Conservation (phyloP, 495 filamentous ascomycete species). For the Pseudoneurospora amorphoporcata region DNA sequence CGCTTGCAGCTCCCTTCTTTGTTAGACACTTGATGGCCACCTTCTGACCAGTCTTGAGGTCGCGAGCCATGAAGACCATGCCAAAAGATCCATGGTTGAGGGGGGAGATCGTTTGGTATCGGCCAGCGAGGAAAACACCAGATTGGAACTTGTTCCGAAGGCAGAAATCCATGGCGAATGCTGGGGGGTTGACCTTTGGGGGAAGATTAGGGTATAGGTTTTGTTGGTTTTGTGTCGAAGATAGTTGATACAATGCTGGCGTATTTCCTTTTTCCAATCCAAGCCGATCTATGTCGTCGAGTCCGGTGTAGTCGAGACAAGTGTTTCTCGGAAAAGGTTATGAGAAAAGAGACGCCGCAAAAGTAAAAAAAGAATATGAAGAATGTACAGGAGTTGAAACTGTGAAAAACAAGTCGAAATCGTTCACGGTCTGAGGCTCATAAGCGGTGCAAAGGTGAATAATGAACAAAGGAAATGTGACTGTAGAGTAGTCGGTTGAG, state of each 20-base stretch:
- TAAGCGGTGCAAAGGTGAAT: conserved; percentile 46
- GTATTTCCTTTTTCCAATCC: conserved; percentile 20
- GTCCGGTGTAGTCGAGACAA: conserved; percentile 19
- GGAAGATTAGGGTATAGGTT: conserved; percentile 19
- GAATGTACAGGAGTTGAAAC: conserved; percentile 36
- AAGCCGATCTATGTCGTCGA: conserved; percentile 32
- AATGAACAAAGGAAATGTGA: conserved; percentile 44
- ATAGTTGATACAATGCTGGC: conserved; percentile 24
- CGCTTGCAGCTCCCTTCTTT: conserved; percentile 54
- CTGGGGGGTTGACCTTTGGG: conserved; percentile 15
- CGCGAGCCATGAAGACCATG: conserved; percentile 89
- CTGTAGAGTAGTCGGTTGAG: conserved; percentile 33
- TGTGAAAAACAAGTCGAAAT: conserved; percentile 44
- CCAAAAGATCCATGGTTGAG: conserved; percentile 98
- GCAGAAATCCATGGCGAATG: conserved; percentile 57
- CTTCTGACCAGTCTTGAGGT: conserved; percentile 58
- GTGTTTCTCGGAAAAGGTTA: conserved; percentile 5
- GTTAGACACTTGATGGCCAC: conserved; percentile 93
- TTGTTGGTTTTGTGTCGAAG: conserved; percentile 6
- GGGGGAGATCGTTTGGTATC: conserved; percentile 81
- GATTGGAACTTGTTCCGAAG: conserved; percentile 62
- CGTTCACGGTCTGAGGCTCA: conserved; percentile 56
- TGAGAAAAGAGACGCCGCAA: conserved; percentile 14
- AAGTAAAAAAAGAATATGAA: conserved; percentile 8
- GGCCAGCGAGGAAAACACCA: conserved; percentile 67